Evolutionary conservation across 306 rosid species (phyloP), one percentile per base, ranked within the genome.

Genomic region (Cicer bijugum): DNA sequence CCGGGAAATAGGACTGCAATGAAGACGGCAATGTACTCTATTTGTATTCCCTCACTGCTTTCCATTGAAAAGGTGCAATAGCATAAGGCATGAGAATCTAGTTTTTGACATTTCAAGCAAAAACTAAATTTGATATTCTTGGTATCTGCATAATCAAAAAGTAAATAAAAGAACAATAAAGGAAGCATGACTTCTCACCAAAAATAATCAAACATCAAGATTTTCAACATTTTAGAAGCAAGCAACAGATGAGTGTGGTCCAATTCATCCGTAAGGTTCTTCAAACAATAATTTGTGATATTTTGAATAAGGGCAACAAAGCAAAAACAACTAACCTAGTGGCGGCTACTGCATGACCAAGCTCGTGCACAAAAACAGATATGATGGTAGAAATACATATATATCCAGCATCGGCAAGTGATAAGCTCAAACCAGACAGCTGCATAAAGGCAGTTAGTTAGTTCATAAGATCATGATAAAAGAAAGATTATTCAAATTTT

Each of bases 321-420:
- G 68, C 44, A 62, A 67, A 58, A 53, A 74, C 51, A 75, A 65
- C 86, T 75, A 74, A 92, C 98, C 98, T 84, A 39, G 97, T 80
- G 15, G 95, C 98, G 0, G 98, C 83, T 50, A 85, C 84, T 47
- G 96, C 98, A 82, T 92, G 98, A 38, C 97, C 97, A 71, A 92
- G 71, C 75, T 90, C 97, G 39, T 93, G 97, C 9, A 85, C 82
- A 15, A 74, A 48, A 12, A 90, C 90, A n/a, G 96, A 87, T 40
- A 90, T 33, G 74, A 87, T 2, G 42, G 97, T 90, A 50, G 98
- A 87, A 67, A 86, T 47, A 61, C 87, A 61, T 15, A 86, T 15
- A 71, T 68, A 90, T n/a, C 78, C 90, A 43, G 87, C 84, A 71
- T 87, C 97, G 28, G 82, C 82, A 38, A 77, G 72, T 3, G 91